Conservation (phyloP, 805 yeast species). For the Teunomyces gatunensis region DNA sequence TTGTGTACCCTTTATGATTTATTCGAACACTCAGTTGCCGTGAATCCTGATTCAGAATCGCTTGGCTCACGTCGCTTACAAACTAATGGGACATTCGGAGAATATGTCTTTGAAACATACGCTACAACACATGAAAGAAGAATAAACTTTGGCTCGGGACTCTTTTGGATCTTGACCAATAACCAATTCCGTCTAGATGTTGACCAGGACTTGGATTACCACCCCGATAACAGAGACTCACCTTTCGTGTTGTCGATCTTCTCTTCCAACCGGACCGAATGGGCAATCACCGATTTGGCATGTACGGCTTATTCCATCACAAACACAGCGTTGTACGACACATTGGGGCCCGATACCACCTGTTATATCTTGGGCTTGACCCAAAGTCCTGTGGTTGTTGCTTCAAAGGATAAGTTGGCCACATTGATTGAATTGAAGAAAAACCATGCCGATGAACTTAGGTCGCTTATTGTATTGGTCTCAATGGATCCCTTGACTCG, state of each 20-base stretch:
- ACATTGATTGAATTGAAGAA: conserved; percentile 28
- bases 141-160: conserved; percentile 39
- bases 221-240: conserved; percentile 16
- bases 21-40: conserved; percentile 41
- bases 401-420: conserved; percentile 32
- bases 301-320: conserved; percentile 47
- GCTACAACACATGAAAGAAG: conserved; percentile 29
- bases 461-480: conserved; percentile 30
- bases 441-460: conserved; percentile 21
- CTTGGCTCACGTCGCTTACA: conserved; percentile 42
- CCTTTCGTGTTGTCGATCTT: conserved; percentile 54
- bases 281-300: conserved; percentile 70
- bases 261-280: conserved; percentile 60
- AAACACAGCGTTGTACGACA: conserved; percentile 25
- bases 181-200: conserved; percentile 30
- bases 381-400: conserved; percentile 50
- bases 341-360: conserved; percentile 54
- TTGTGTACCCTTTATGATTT: conserved; percentile 45
- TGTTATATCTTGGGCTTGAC: conserved; percentile 61
- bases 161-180: conserved; percentile 29
- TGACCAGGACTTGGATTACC: conserved; percentile 19
- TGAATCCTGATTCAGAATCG: conserved; percentile 37
- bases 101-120: conserved; percentile 28
- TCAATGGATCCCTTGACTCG: conserved; percentile 31
- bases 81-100: conserved; percentile 28